phyloP scores from a whole-genome alignment of 805 yeast species.

The Metahyphopichia silvanorum region DNA sequence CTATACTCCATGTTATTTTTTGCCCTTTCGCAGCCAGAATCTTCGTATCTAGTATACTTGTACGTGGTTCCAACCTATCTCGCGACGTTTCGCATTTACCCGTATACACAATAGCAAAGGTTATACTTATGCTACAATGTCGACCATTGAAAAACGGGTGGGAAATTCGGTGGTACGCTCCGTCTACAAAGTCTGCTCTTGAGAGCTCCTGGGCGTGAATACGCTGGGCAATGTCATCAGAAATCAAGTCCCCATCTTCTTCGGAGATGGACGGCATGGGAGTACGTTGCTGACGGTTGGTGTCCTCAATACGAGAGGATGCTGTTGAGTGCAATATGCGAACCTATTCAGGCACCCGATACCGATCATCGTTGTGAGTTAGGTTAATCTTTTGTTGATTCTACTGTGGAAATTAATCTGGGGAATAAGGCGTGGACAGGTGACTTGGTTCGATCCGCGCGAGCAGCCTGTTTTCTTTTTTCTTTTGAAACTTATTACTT shows the following conservation, averaged over 20 bases:
- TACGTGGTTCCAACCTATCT: conserved; percentile 34
- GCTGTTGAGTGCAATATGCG: conserved; percentile 63
- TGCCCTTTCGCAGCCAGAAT: too few relatives aligned
- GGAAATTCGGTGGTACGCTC: conserved; percentile 66
- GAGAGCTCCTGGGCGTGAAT: conserved; percentile 58
- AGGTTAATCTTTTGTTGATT: conserved; percentile 25
- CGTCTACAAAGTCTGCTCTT: conserved; percentile 45
- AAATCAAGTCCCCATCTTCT: too few relatives aligned
- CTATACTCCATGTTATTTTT: too few relatives aligned
- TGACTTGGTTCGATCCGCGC: too few relatives aligned
- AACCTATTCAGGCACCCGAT: conserved; percentile 52
- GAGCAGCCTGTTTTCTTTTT: too few relatives aligned
- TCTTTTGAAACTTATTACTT: too few relatives aligned
- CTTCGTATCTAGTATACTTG: too few relatives aligned
- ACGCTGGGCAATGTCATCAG: conserved; percentile 61
- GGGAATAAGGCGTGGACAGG: too few relatives aligned
- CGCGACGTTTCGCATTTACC: conserved; percentile 48
- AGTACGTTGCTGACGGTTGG: conserved; percentile 60
- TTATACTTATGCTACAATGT: conserved; percentile 8
- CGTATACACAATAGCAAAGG: conserved; percentile 36
- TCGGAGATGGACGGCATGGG: conserved; percentile 40
- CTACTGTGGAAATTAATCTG: too few relatives aligned
- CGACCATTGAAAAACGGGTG: conserved; percentile 40
- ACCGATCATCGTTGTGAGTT: conserved; percentile 57
- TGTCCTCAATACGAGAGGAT: conserved; percentile 26